These are phyloP conservation scores for Amphichorda felina DNA, from an alignment of 2,329 filamentous ascomycete species.

Conservation along the genomic window DNA sequence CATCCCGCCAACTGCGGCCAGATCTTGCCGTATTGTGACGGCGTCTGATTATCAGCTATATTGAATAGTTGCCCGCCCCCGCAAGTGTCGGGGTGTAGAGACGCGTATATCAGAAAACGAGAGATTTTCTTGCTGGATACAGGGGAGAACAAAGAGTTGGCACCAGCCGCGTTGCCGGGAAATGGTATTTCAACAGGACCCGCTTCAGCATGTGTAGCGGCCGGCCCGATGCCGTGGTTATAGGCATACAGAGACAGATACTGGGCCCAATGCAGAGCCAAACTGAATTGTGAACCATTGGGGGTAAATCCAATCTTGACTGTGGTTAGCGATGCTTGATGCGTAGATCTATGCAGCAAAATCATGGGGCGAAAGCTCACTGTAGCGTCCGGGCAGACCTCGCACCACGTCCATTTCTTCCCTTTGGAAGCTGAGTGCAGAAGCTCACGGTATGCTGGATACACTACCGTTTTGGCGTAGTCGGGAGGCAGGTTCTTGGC, in stretches of 20 bases:
- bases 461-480: slow-evolving; percentile 21
- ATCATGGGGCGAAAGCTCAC: slow-evolving; percentile 6
- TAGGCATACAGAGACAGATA: slow-evolving; percentile 22
- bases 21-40: slow-evolving; percentile 14
- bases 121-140: slow-evolving; percentile 17
- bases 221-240: slow-evolving; percentile 10
- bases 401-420: slow-evolving; percentile 21
- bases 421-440: slow-evolving; percentile 15
- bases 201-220: neutral
- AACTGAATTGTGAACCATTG: slow-evolving; percentile 20
- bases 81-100: slow-evolving; percentile 13
- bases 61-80: slow-evolving; percentile 17
- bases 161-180: slow-evolving; percentile 13
- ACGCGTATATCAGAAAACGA: slow-evolving; percentile 16
- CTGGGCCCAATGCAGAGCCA: slow-evolving; percentile 26
- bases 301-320: slow-evolving; percentile 21
- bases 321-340: neutral
- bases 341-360: neutral
- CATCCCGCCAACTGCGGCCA: slow-evolving; percentile 18
- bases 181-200: slow-evolving; percentile 12
- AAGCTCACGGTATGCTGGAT: slow-evolving; percentile 18
- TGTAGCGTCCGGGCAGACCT: slow-evolving; percentile 24
- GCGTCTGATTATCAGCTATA: slow-evolving; percentile 14
- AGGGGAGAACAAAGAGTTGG: slow-evolving; percentile 15
- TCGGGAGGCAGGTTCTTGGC: slow-evolving; percentile 16